Evolutionary conservation across 768 basidiomycete genomes (phyloP), one percentile per base, ranked within the genome.

Genomic region (Clathrus columnatus): DNA sequence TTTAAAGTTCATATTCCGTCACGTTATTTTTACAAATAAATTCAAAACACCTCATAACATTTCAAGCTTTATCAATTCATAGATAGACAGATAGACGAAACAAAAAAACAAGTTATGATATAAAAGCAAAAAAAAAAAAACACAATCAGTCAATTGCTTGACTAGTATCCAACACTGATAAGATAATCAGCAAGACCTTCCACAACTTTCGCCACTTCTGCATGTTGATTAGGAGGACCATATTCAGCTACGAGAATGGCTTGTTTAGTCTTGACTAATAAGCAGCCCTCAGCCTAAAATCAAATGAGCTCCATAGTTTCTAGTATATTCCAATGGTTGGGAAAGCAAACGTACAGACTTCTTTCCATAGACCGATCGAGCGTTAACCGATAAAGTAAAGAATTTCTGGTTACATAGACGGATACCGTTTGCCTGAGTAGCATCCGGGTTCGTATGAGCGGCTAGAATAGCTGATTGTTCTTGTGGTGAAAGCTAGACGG

Each of bases 171-270:
- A 17, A 70, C 74, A 46, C 65, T 58, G 61, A 78, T 85, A 65
- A 96, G 76, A 69, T 93, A 91, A 68, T 92, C 87, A 29, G 82
- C 91, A 21, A 94, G 72, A 5, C 62, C 64, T 68, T 87, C 82
- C 41, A 87, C 87, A 32, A 87, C 60, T 16, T 75, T 64, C 20
- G 81, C 85, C 17, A 78, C 74, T 66, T 94, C 92, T 16, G 71
- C 62, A 1, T 82, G 83, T 65, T 87, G 85, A 41, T 67, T 64
- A 0, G 90, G 90, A 5, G 75, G 71, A 0, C 57, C 57, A 69
- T 95, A 97, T 64, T 84, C 83, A 5, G 81, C 80, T 20, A 96
- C 82, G 51, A 97, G 74, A 54, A 95, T 72, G n/a, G 89, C 91
- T 64, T 88, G 85, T 58, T 77, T 85, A 17, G 91, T 94, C 75